Base-by-base conservation (phyloP, 441 rosid genomes). In the Jatropha multifida region DNA sequence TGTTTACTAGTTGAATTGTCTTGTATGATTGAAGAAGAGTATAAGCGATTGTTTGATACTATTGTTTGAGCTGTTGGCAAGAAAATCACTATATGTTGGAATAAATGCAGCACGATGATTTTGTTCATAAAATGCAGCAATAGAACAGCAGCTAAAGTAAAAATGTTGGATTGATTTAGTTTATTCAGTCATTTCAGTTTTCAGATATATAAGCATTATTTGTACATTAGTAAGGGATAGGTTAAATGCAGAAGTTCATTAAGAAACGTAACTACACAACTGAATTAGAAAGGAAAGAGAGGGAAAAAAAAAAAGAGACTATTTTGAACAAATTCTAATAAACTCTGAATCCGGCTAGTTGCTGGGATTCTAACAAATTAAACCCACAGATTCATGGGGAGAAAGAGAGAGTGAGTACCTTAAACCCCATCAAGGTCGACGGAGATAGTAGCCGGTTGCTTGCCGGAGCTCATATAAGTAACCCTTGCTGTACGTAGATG, bases 51-150 rank as follows among this genome's bases (percentile, higher is more conserved):
- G 23, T 23, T 23, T 23, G 23, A 23, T 23, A 23, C 23, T 23
- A 23, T 23, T 23, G 23, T 23, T 23, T 23, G 23, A 23, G 23
- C 23, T 23, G 23, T 23, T 23, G 23, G 23, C 23, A 23, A 23
- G 23, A 23, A 23, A 23, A 23, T 23, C 23, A 23, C 23, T 23
- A 23, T 23, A 23, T 23, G 23, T 23, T 23, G 23, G 23, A 23
- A 23, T 23, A 23, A 23, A 23, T 23, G 23, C 96, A 14, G 81
- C 84, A 80, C 83, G 92, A 60, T 90, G 85, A 89, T 51, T 68
- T 69, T 15, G 38, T 5, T 17, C 38, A 11, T 62, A 23, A 49
- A 40, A 27, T 65, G 69, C 71, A 23, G 23, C 23, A 23, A 23
- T 23, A 23, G 23, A 23, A 23, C 23, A 23, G 23, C 23, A 38